phyloP scores from a whole-genome alignment of 345 rosid species.

The Bretschneidera sinensis region DNA sequence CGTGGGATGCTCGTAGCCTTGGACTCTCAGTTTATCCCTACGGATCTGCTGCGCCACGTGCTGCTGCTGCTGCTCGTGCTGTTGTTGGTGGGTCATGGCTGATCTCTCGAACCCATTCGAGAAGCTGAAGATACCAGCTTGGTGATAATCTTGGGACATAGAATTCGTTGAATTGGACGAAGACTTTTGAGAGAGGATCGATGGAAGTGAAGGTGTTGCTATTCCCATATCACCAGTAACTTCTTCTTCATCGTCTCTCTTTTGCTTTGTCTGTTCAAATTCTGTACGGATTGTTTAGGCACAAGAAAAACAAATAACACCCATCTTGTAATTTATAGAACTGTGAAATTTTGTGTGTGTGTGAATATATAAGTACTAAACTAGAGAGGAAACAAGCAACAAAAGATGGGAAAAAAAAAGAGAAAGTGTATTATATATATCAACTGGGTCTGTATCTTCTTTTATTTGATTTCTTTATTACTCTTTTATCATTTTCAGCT shows the following conservation, averaged over 20 bases:
- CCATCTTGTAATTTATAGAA: slow-evolving; percentile 11
- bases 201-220: slow-evolving; percentile 39
- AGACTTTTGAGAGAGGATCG: too few relatives aligned
- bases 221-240: slow-evolving; percentile 64
- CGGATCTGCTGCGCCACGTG: slow-evolving; percentile 66
- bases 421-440: too few relatives aligned
- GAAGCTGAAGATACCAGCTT: slow-evolving; percentile 53
- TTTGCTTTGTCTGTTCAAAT: background rate
- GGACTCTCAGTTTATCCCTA: slow-evolving; percentile 54
- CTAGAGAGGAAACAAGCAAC: slow-evolving; percentile 11
- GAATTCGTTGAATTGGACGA: slow-evolving; percentile 40
- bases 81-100: slow-evolving; percentile 22
- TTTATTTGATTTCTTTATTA: background rate
- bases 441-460: slow-evolving; percentile 13
- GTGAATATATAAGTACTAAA: background rate
- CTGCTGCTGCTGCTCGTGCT: slow-evolving; percentile 42
- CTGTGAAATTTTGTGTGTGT: too few relatives aligned
- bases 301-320: slow-evolving; percentile 19
- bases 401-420: slow-evolving; percentile 12
- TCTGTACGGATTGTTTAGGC: slow-evolving; percentile 16
- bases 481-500: slow-evolving; percentile 24
- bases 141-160: slow-evolving; percentile 86
- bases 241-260: slow-evolving; percentile 35
- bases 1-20: slow-evolving; percentile 35
- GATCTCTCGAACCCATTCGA: slow-evolving; percentile 70